Conservation (phyloP, 768 basidiomycete species). For the Boletus pseudopeckii region DNA sequence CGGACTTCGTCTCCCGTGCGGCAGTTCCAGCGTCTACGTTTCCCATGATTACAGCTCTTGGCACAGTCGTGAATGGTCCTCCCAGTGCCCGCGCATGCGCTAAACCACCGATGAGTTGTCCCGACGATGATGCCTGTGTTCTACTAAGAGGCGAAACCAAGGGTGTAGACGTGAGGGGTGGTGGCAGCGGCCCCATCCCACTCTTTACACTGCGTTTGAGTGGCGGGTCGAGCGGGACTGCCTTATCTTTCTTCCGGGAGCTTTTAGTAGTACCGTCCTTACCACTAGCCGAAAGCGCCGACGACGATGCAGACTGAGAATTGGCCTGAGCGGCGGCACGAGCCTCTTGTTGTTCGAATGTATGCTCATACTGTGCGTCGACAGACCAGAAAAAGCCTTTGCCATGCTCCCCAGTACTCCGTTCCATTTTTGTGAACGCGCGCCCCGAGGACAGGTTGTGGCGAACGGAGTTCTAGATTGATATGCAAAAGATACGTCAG, state of each 20-base stretch:
- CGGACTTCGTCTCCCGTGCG: constrained; percentile 3
- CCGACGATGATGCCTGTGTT: not conserved
- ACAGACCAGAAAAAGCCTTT: constrained; percentile 95
- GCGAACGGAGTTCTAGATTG: constrained; percentile 80
- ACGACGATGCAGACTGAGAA: constrained; percentile 22
- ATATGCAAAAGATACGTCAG: constrained; percentile 10
- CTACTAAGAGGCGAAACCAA: constrained; percentile 45
- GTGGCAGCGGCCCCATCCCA: constrained; percentile 56
- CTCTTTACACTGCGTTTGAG: constrained; percentile 70
- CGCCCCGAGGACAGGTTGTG: constrained; percentile 92
- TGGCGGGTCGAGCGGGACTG: constrained; percentile 51
- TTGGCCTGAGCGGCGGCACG: constrained; percentile 38
- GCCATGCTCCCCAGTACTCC: constrained; percentile 78
- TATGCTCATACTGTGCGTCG: constrained; percentile 67
- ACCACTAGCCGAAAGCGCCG: constrained; percentile 25
- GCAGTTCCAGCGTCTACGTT: not conserved
- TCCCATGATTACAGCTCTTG: not conserved
- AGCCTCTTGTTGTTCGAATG: constrained; percentile 67
- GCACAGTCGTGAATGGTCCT: constrained; percentile 4
- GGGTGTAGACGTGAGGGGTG: constrained; percentile 66
- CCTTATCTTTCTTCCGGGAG: constrained; percentile 60
- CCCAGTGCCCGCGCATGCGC: not conserved
- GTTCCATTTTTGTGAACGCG: constrained; percentile 88
- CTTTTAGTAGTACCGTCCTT: constrained; percentile 35
- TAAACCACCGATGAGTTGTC: constrained; percentile 4